A percentile compares a stretch with the other conserved stretches of the same genome.
Conservation (phyloP, 1,284 basidiomycete species). For the Boletus mariae region DNA sequence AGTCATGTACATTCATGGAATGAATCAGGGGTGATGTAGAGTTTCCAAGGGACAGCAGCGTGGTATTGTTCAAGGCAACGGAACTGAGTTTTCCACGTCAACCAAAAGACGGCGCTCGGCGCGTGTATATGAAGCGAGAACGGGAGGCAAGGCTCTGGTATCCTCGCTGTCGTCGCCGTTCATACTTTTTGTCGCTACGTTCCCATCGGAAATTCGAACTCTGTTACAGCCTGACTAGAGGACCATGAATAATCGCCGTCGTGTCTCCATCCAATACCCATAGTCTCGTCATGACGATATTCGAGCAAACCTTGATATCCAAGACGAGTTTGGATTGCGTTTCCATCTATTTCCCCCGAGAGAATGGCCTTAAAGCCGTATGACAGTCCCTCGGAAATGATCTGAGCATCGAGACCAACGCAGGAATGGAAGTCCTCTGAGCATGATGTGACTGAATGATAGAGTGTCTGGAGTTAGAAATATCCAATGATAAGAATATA, state of each 20-base stretch:
- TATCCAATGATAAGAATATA: not conserved
- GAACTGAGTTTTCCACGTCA: not conserved
- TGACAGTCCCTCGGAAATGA: not conserved
- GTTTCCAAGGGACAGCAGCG: not conserved
- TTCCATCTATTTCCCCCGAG: not conserved
- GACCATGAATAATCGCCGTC: not conserved
- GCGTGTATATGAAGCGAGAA: constrained; percentile 1
- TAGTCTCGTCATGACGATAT: not conserved
- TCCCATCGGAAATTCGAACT: constrained; percentile 4
- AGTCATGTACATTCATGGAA: not conserved
- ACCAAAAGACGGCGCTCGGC: not conserved
- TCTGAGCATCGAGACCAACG: not conserved
- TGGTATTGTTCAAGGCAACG: no score
- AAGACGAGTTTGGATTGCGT: not conserved
- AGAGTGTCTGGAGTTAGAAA: not conserved
- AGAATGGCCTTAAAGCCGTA: not conserved
- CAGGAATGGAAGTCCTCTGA: not conserved
- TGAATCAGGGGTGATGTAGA: not conserved
- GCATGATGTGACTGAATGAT: not conserved
- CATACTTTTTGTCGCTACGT: not conserved
- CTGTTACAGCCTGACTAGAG: not conserved
- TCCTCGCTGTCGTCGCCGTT: not conserved
- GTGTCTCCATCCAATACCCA: not conserved
- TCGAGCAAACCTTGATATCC: not conserved
- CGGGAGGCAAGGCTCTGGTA: not conserved